Percentiles rank a stretch among this genome's conserved stretches.
Evolutionary conservation across 805 yeast genomes (phyloP).

Genomic region (Barnettozyma populi): DNA sequence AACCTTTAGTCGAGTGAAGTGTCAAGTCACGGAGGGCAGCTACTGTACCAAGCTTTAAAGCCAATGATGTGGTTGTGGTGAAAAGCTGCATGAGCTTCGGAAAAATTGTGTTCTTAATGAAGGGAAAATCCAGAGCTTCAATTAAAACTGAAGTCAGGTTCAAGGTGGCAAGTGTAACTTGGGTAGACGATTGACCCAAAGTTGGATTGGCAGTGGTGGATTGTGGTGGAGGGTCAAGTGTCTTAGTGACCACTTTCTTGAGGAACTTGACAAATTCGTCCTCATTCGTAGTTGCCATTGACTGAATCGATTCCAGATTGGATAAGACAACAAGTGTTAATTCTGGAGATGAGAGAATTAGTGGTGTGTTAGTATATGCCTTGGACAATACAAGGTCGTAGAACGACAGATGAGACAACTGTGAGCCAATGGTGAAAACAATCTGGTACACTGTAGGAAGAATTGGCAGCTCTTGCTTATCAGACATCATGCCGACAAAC

Average conservation of each 20-base stretch:
- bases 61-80: constrained; percentile 76
- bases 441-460: constrained; percentile 46
- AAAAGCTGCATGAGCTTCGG: constrained; percentile 70
- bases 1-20: constrained; percentile 40
- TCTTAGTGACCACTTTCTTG: constrained; percentile 37
- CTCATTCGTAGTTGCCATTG: constrained; percentile 38
- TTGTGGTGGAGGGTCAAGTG: constrained; percentile 19
- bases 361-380: constrained; percentile 20
- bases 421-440: constrained; percentile 52
- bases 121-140: constrained; percentile 55
- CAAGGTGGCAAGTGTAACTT: constrained; percentile 52
- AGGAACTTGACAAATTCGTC: constrained; percentile 45
- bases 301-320: constrained; percentile 41
- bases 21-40: constrained; percentile 54
- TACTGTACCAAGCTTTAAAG: constrained; percentile 68
- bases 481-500: constrained; percentile 43
- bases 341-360: constrained; percentile 32
- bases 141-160: constrained; percentile 36
- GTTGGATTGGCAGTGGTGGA: constrained; percentile 3
- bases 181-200: constrained; percentile 24
- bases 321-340: constrained; percentile 42
- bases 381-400: constrained; percentile 58
- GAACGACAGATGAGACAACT: constrained; percentile 72
- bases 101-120: constrained; percentile 68
- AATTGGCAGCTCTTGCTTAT: constrained; percentile 35